Base-by-base conservation (phyloP, 1,284 basidiomycete species). In the Tausonia pullulans region DNA sequence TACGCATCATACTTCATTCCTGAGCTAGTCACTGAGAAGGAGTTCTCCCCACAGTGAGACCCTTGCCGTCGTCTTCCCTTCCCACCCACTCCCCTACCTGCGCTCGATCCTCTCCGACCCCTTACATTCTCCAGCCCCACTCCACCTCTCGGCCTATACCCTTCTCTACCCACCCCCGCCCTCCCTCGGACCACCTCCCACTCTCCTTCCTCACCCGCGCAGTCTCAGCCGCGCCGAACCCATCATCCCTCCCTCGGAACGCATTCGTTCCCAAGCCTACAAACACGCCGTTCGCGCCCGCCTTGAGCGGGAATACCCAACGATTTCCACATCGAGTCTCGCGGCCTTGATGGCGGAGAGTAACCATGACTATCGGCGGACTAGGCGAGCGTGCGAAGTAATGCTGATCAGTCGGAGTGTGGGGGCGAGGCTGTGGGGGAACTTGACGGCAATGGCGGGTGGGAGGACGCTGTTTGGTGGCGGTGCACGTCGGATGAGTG, bases 21-120 rank as follows among this genome's bases (percentile, higher is more conserved):
- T 14, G 48, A 49, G 48, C 8, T 49, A 49, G 48, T 14, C 9
- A 49, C 48, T 49, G 9, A 49, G 48, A 8, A 49, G 48, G 48
- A 49, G 48, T 49, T 49, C 9, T 9, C 48, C n/a, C 7, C 40
- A 7, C 49, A 60, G 59, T 1, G 45, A 45, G 16, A 48, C 14
- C 43, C 64, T 65, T 7, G 27, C 39, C 11, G 41, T 50, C 7
- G 11, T 65, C 10, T 65, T 58, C 49, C 64, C 64, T 13, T 65
- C 48, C 8, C 64, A 65, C 13, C 55, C 64, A 7, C n/a, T 61
- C 5, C 13, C 55, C 4, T 58, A 56, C 40, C 60, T 65, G 9
- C 64, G 64, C 8, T 44, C 40, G 4, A 11, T 65, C 27, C 49
- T 65, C 51, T 6, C 49, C n/a, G 53, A 55, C 11, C 53, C 60